Conservation (phyloP, 768 basidiomycete genomes). For the Russula sp. region DNA sequence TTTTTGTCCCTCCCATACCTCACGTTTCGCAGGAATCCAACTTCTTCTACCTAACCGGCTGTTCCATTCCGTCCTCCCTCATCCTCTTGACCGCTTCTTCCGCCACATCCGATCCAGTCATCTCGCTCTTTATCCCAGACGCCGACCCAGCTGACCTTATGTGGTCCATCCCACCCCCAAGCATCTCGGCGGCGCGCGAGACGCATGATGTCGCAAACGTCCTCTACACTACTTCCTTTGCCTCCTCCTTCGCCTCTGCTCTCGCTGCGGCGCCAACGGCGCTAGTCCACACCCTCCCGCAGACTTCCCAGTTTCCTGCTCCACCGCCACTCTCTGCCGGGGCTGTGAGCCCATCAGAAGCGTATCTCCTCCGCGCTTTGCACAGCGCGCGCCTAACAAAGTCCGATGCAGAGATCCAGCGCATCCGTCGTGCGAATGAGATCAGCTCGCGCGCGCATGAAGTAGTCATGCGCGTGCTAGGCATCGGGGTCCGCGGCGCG, state of each 20-base stretch:
- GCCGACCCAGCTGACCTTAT: constrained; percentile 67
- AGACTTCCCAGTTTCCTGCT: constrained; percentile 46
- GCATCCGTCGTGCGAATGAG: constrained; percentile 73
- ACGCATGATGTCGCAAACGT: constrained; percentile 59
- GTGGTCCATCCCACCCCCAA: constrained; percentile 85
- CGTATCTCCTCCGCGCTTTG: constrained; percentile 70
- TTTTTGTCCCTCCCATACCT: constrained; percentile 10
- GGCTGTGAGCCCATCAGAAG: constrained; percentile 41
- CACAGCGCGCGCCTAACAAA: constrained; percentile 79
- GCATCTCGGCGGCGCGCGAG: constrained; percentile 48
- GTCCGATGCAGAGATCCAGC: constrained; percentile 61
- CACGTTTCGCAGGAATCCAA: constrained; percentile 57
- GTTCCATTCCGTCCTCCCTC: constrained; percentile 63
- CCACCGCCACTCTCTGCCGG: constrained; percentile 37
- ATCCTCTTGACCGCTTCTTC: constrained; percentile 55
- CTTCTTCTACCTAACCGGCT: constrained; percentile 84
- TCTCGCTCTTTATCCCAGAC: constrained; percentile 74
- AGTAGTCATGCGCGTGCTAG: constrained; percentile 86
- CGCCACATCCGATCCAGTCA: constrained; percentile 38
- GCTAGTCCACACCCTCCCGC: constrained; percentile 61
- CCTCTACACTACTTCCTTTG: constrained; percentile 43
- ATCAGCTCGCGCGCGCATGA: constrained; percentile 91
- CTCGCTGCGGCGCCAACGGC: constrained; percentile 47
- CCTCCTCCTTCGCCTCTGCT: constrained; percentile 41
- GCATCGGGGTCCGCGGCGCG: constrained; percentile 52